phyloP scores from a whole-genome alignment of 345 rosid genomes.

The Draba incana region DNA sequence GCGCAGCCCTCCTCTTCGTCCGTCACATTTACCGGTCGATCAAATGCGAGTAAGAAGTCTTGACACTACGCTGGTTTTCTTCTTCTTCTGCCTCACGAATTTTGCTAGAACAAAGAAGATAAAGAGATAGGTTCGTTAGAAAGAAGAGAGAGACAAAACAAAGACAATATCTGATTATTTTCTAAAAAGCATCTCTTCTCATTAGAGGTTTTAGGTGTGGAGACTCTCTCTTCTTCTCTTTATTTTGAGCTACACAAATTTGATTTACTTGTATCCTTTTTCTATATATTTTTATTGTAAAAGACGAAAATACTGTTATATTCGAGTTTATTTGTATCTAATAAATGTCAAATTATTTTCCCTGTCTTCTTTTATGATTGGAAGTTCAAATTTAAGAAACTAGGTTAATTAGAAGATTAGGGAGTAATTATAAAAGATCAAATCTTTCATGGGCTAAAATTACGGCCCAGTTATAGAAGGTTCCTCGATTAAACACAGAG shows the following conservation, averaged over 20 bases:
- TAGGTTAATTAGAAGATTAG: too few species aligned
- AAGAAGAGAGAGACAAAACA: conserved; percentile 37
- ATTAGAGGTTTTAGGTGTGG: conserved; percentile 19
- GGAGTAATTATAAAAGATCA: too few species aligned
- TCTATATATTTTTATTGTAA: conserved; percentile 37
- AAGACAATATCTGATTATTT: conserved; percentile 26
- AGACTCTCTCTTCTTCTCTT: conserved; percentile 23
- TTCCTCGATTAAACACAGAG: background rate
- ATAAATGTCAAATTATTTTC: conserved; percentile 14
- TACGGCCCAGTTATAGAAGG: conserved; percentile 12
- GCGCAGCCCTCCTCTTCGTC: conserved; percentile 68
- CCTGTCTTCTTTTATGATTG: too few species aligned
- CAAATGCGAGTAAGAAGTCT: conserved; percentile 66
- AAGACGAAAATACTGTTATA: conserved; percentile 18
- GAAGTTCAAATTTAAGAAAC: background rate
- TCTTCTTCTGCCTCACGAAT: conserved; percentile 31
- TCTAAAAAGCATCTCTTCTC: conserved; percentile 21
- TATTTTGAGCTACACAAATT: conserved; percentile 26
- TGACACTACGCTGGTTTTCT: conserved; percentile 14
- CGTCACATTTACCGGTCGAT: conserved; percentile 82
- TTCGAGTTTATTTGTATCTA: conserved; percentile 35
- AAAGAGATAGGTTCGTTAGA: conserved; percentile 31
- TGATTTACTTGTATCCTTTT: conserved; percentile 33
- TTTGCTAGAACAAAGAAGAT: conserved; percentile 34
- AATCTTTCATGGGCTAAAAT: conserved; percentile 2